phyloP scores from a whole-genome alignment of 768 basidiomycete species.

The Xerocomellus intermedius region DNA sequence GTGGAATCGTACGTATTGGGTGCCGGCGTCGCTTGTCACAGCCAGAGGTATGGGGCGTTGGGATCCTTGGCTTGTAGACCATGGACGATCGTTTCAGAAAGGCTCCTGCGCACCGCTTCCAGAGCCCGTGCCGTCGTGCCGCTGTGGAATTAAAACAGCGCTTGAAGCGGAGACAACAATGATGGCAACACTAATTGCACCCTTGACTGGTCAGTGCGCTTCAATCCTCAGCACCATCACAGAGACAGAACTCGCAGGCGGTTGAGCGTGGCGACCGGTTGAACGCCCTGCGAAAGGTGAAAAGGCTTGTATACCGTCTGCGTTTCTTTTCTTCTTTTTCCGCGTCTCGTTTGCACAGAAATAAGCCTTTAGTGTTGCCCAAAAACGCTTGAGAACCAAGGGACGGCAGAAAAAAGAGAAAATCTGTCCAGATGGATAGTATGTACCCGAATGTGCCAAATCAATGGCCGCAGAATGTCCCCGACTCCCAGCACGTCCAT shows the following conservation, averaged over 20 bases:
- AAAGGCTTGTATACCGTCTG: slow-evolving; percentile 40
- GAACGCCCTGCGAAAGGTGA: slow-evolving; percentile 38
- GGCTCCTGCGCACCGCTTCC: slow-evolving; percentile 24
- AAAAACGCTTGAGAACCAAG: slow-evolving; percentile 43
- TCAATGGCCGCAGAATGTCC: slow-evolving; percentile 41
- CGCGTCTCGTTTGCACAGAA: slow-evolving; percentile 41
- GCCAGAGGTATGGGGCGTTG: neutral
- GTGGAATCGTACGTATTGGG: neutral
- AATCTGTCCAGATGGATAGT: slow-evolving; percentile 42
- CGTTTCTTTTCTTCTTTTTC: slow-evolving; percentile 35
- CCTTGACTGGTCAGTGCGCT: slow-evolving; percentile 33
- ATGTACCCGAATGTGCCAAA: slow-evolving; percentile 47
- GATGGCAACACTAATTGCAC: slow-evolving; percentile 24
- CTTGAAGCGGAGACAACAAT: slow-evolving; percentile 29
- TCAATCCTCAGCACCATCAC: slow-evolving; percentile 39
- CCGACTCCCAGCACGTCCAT: slow-evolving; percentile 33
- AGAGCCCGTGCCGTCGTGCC: slow-evolving; percentile 28
- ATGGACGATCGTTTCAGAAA: slow-evolving; percentile 24
- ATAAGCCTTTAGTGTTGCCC: slow-evolving; percentile 46
- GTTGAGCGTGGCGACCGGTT: slow-evolving; percentile 36
- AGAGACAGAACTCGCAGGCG: slow-evolving; percentile 40
- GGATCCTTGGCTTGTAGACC: slow-evolving; percentile 8
- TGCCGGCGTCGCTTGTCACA: neutral
- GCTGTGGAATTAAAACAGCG: slow-evolving; percentile 18
- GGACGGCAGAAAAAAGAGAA: slow-evolving; percentile 38